Percentiles rank a stretch among this genome's conserved stretches.
These are phyloP conservation scores for Exobasidium rhododendri DNA, from an alignment of 1,284 basidiomycete species.

Conservation along the genomic window DNA sequence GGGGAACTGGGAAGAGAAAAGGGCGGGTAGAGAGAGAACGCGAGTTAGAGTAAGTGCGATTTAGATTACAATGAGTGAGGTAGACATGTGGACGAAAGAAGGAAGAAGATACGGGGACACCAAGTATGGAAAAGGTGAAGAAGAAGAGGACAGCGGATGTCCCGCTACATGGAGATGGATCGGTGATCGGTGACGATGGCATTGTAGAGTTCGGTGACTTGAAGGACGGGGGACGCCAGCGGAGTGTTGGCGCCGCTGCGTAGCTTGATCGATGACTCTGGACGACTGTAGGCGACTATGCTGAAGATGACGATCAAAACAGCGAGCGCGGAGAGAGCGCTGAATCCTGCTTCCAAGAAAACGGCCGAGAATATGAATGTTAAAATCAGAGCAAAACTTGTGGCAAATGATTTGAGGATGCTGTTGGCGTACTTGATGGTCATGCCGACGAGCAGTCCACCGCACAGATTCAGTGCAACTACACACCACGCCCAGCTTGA, in stretches of 20 bases:
- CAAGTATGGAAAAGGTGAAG: no score
- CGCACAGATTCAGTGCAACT: neutral
- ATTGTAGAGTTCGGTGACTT: neutral
- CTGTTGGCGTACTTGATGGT: conserved; percentile 1
- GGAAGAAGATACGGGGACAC: no score
- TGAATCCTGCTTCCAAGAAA: neutral
- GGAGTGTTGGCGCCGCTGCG: no score
- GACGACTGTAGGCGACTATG: neutral
- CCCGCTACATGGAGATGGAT: neutral
- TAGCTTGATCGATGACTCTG: no score
- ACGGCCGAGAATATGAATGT: neutral
- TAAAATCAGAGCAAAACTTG: neutral
- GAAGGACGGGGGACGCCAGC: no score
- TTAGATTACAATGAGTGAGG: no score
- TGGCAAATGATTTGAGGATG: neutral
- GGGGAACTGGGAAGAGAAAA: no score
- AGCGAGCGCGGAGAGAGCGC: neutral
- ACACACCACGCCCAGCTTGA: neutral
- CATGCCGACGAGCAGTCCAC: neutral
- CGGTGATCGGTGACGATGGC: neutral
- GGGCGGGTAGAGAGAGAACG: no score
- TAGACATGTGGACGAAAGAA: no score
- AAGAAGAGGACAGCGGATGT: no score
- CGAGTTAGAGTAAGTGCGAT: no score
- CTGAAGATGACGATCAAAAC: neutral